These are phyloP conservation scores for Trypanosoma boissoni DNA, from an alignment of 208 protist species.

Conservation along the genomic window DNA sequence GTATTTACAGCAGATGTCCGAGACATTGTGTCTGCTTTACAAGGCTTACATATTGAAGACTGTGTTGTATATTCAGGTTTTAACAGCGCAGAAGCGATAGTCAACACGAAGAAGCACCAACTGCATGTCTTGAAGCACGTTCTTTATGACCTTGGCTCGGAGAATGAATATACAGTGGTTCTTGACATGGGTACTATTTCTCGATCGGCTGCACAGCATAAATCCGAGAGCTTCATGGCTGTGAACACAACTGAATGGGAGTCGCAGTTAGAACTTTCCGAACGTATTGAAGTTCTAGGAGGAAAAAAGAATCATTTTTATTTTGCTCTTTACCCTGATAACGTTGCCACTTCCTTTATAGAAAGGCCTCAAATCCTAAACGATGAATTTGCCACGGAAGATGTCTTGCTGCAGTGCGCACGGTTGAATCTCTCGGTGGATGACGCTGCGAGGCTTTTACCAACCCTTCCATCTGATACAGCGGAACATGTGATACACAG, in stretches of 20 bases:
- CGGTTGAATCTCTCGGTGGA: conserved; percentile 26
- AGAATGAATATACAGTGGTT: conserved; percentile 62
- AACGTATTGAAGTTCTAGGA: conserved; percentile 55
- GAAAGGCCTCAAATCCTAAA: conserved; percentile 24
- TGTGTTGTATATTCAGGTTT: conserved; percentile 55
- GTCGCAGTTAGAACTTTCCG: conserved; percentile 48
- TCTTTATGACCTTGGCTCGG: conserved; percentile 33
- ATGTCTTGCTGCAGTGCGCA: conserved; percentile 75
- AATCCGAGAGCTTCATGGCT: conserved; percentile 77
- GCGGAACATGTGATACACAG: conserved; percentile 61
- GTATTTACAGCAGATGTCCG: conserved; percentile 66
- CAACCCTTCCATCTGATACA: conserved; percentile 44
- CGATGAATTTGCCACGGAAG: conserved; percentile 57
- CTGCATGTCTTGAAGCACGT: conserved; percentile 54
- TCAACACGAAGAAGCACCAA: conserved; percentile 42
- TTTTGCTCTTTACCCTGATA: conserved; percentile 70
- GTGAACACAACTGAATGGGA: conserved; percentile 70
- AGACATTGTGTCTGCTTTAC: conserved; percentile 52
- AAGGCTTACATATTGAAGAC: conserved; percentile 37
- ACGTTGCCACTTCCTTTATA: conserved; percentile 42
- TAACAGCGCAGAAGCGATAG: conserved; percentile 30
- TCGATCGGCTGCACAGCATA: conserved; percentile 39
- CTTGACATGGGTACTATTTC: conserved; percentile 78
- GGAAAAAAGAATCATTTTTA: conserved; percentile 39
- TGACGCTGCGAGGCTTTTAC: conserved; percentile 36